Evolutionary conservation across 768 basidiomycete species (phyloP).

Genomic region (Tubosaeta sp.): DNA sequence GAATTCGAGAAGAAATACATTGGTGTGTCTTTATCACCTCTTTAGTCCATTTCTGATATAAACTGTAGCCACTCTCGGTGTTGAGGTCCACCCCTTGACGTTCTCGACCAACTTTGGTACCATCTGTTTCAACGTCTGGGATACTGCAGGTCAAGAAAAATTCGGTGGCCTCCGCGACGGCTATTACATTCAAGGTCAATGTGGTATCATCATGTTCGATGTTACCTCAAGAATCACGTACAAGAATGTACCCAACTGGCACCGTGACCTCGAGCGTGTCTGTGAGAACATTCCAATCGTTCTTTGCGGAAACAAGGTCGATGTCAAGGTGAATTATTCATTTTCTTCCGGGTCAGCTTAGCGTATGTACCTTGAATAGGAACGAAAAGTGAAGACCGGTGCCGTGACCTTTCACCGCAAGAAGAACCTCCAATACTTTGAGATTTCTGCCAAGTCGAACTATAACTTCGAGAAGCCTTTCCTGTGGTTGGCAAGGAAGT

Average conservation of each 20-base stretch:
- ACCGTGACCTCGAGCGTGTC: slow-evolving; percentile 98
- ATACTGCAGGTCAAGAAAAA: slow-evolving; percentile 99
- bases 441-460: slow-evolving; percentile 99
- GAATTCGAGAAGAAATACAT: slow-evolving; percentile 99
- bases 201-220: slow-evolving; percentile 99
- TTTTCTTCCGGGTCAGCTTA: slow-evolving; percentile 1
- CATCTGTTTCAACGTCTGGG: slow-evolving; percentile 99
- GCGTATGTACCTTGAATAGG: slow-evolving; percentile 45
- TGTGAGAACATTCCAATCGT: slow-evolving; percentile 99
- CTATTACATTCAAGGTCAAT: slow-evolving; percentile 96
- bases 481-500: slow-evolving; percentile 97
- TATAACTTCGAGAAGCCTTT: slow-evolving; percentile 99
- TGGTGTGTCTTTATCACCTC: slow-evolving; percentile 43
- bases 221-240: slow-evolving; percentile 99
- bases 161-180: slow-evolving; percentile 98
- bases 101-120: slow-evolving; percentile 99
- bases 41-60: slow-evolving; percentile 13
- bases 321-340: slow-evolving; percentile 80
- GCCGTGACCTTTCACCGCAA: slow-evolving; percentile 99
- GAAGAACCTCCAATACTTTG: slow-evolving; percentile 99
- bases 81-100: slow-evolving; percentile 94
- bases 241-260: slow-evolving; percentile 99
- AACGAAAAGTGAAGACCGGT: slow-evolving; percentile 99
- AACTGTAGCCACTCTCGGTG: slow-evolving; percentile 89
- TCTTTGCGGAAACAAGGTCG: slow-evolving; percentile 99